Percentiles rank a stretch among this genome's conserved stretches.
These are phyloP conservation scores for Leccinum pachyderme DNA, from an alignment of 1,284 basidiomycete species.

Conservation along the genomic window DNA sequence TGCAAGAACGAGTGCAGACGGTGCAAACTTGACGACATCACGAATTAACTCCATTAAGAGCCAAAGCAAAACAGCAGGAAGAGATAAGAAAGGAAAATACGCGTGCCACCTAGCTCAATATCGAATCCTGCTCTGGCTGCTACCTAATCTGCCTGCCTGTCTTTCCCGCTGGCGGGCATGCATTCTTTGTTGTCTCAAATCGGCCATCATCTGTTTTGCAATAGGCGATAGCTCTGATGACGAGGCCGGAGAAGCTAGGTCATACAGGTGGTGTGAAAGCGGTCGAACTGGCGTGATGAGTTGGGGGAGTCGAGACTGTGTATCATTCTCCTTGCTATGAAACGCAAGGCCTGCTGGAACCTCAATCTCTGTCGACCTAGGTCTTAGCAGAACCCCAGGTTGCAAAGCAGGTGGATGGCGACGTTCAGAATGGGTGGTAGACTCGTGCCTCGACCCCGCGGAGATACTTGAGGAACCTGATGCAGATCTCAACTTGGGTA, in stretches of 20 bases:
- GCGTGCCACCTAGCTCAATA: conserved; percentile 19
- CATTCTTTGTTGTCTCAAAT: conserved; percentile 55
- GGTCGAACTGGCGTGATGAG: conserved; percentile 34
- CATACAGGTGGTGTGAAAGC: conserved; percentile 30
- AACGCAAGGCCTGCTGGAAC: background rate
- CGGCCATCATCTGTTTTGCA: conserved; percentile 62
- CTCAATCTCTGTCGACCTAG: background rate
- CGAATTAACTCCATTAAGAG: conserved; percentile 14
- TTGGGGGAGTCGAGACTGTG: conserved; percentile 31
- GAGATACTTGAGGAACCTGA: conserved; percentile 29
- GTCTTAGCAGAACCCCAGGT: conserved; percentile 3
- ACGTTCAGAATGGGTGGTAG: background rate
- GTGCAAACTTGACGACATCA: conserved; percentile 12
- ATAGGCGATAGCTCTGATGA: conserved; percentile 71
- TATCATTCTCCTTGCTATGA: conserved; percentile 26
- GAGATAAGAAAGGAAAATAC: background rate
- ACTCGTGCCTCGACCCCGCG: conserved; percentile 11
- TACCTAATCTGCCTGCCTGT: conserved; percentile 33
- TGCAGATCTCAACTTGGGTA: conserved; percentile 29
- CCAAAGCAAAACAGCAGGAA: conserved; percentile 11
- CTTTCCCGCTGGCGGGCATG: conserved; percentile 40
- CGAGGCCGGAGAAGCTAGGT: conserved; percentile 58
- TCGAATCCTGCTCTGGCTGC: conserved; percentile 29
- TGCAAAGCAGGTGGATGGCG: conserved; percentile 10
- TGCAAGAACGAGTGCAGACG: background rate